Evolutionary conservation across 2,329 filamentous ascomycete species (phyloP).

Genomic region (Botrytis aclada): DNA sequence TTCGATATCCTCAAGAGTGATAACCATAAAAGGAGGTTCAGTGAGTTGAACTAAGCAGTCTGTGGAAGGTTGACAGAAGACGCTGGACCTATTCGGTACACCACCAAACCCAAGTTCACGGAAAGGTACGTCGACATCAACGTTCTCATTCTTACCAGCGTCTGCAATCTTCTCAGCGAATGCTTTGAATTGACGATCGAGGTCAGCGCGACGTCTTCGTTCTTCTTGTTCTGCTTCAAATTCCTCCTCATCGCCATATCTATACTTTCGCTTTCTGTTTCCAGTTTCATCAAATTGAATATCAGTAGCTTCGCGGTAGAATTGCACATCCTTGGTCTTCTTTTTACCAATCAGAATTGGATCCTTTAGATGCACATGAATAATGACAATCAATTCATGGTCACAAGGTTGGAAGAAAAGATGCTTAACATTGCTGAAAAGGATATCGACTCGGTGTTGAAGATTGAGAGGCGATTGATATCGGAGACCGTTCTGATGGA

Average conservation of each 20-base stretch:
- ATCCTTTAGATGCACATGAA: conserved; percentile 96
- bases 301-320: conserved; percentile 95
- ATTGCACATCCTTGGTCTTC: conserved; percentile 98
- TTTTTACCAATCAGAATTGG: conserved; percentile 97
- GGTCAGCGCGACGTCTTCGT: conserved; percentile 80
- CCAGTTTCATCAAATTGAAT: conserved; percentile 99
- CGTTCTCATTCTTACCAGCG: conserved; percentile 82
- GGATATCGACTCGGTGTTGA: conserved; percentile 82
- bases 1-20: conserved; percentile 94
- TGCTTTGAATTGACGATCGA: conserved; percentile 92
- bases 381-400: conserved; percentile 94
- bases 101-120: conserved; percentile 95
- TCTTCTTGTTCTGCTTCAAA: conserved; percentile 99
- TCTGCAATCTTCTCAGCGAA: conserved; percentile 98
- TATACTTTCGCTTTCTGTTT: conserved; percentile 95
- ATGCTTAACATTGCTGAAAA: conserved; percentile 98
- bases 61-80: conserved; percentile 92
- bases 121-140: conserved; percentile 95
- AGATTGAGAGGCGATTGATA: conserved; percentile 80
- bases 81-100: conserved; percentile 92
- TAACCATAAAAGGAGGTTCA: conserved; percentile 92
- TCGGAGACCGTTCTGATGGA: conserved; percentile 97
- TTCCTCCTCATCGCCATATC: conserved; percentile 96
- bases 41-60: conserved; percentile 97
- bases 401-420: conserved; percentile 98